phyloP scores from a whole-genome alignment of 2,329 filamentous ascomycete species.

The Diaporthe humulicola region DNA sequence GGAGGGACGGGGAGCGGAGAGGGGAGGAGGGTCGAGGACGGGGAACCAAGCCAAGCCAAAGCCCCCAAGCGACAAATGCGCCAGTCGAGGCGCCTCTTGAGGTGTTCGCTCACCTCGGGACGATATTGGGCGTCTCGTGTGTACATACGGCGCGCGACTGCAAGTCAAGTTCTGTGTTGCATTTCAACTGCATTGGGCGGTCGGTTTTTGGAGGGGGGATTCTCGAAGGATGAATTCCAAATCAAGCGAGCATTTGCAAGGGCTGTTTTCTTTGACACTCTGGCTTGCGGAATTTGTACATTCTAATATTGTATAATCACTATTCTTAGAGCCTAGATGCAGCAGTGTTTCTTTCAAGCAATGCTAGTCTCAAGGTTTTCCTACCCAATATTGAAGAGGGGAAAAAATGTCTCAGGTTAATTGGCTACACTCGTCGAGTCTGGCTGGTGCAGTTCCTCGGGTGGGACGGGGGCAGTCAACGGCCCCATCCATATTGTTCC shows the following conservation, averaged over 20 bases:
- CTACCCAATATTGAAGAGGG: background rate
- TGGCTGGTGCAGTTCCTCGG: background rate
- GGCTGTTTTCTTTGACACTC: slow-evolving; percentile 36
- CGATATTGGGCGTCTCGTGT: slow-evolving; percentile 9
- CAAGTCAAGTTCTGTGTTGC: slow-evolving; percentile 28
- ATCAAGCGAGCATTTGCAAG: slow-evolving; percentile 38
- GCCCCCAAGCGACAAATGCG: slow-evolving; percentile 23
- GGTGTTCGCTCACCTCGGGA: background rate
- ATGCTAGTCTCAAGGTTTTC: slow-evolving; percentile 33
- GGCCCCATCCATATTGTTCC: background rate
- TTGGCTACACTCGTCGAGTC: background rate
- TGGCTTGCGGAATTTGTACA: slow-evolving; percentile 49
- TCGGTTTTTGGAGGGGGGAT: slow-evolving; percentile 16
- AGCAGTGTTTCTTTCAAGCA: slow-evolving; percentile 30
- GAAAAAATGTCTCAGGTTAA: background rate
- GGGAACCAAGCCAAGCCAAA: slow-evolving; percentile 19
- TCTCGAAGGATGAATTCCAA: slow-evolving; percentile 39
- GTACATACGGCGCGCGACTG: slow-evolving; percentile 29
- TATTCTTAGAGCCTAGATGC: slow-evolving; percentile 42
- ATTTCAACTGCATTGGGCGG: slow-evolving; percentile 35
- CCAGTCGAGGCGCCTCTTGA: background rate
- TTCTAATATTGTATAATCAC: slow-evolving; percentile 56
- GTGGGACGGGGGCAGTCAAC: too few relatives aligned
- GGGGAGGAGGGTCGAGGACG: slow-evolving; percentile 22
- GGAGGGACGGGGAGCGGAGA: background rate